These are phyloP conservation scores for Triticum monococcum DNA, from an alignment of 176 grass and related monocot genomes.

Conservation along the genomic window DNA sequence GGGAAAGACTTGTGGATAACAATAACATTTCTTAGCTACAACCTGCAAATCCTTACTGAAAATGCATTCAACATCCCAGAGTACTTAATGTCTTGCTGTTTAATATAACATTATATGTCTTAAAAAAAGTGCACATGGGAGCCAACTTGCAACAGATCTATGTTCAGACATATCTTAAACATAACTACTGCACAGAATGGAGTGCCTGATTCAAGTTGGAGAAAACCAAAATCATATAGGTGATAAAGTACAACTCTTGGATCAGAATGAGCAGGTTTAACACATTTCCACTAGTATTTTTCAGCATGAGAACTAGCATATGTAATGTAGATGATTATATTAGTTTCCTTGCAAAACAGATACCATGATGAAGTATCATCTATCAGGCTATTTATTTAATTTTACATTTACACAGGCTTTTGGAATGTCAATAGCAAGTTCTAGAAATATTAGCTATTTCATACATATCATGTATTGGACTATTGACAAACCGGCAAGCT, in stretches of 20 bases:
- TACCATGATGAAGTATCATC: not conserved
- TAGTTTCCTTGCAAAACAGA: not conserved
- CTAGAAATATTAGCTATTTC: not conserved
- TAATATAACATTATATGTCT: not conserved
- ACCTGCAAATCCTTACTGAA: not conserved
- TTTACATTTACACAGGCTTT: not conserved
- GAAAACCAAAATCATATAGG: not conserved
- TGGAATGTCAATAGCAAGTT: not conserved
- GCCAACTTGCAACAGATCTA: not conserved
- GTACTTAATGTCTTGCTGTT: not conserved
- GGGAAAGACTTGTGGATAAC: not conserved
- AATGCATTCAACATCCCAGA: not conserved
- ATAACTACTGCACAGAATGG: not conserved
- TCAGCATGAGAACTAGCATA: conserved; percentile 1
- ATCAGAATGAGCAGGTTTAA: not conserved
- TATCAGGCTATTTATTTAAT: not conserved
- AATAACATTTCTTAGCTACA: not conserved
- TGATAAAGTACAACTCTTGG: not conserved
- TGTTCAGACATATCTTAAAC: not conserved
- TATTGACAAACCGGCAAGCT: not conserved
- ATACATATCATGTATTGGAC: not conserved
- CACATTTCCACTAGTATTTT: not conserved
- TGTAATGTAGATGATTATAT: not conserved
- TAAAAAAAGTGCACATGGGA: not conserved
- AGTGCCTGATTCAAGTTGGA: not conserved